Evolutionary conservation across 108 stramenopile species (phyloP), one percentile per base, ranked within the genome.

Genomic region (Epipyxis sp.): DNA sequence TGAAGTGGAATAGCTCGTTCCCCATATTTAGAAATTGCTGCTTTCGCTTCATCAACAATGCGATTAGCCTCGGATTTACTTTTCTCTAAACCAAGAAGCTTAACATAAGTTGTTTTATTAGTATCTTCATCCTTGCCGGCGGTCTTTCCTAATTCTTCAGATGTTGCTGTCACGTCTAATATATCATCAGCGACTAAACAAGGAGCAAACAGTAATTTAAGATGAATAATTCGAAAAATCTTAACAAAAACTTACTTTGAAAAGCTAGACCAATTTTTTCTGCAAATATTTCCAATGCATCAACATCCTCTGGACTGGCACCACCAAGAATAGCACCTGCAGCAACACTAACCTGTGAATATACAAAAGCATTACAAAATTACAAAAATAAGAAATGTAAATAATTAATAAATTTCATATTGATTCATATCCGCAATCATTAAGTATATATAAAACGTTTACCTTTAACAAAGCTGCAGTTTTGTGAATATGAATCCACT

Each of bases 401-500:
- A 25, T 57, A 25, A 57, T 25, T 25, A 57, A 25, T 57, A 25
- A 57, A 25, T 57, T 25, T 25, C 25, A 25, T 25, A 57, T 25
- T 25, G 54, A 25, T 57, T 25, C 25, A 57, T 25, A 57, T 57
- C 54, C 25, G 25, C 54, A 57, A 25, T 25, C 54, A 3, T 35
- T 10, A 3, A 1, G 59, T 35, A 76, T n/a, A n/a, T n/a, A n/a
- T n/a, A n/a, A n/a, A n/a, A n/a, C n/a, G n/a, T n/a, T 69, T 40
- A 46, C 84, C 69, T 94, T 90, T 30, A 97, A 84, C 30, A 97
- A 83, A 16, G 93, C 91, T 13, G 93, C 95, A 43, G 95, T 97
- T 84, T 97, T 97, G 88, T 97, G 94, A 29, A 91, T 91, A 81
- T 97, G 95, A 79, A 95, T 97, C 95, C 95, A 97, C 59, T 85